These are phyloP conservation scores for Boletellus emodensis DNA, from an alignment of 768 basidiomycete genomes.

Conservation along the genomic window DNA sequence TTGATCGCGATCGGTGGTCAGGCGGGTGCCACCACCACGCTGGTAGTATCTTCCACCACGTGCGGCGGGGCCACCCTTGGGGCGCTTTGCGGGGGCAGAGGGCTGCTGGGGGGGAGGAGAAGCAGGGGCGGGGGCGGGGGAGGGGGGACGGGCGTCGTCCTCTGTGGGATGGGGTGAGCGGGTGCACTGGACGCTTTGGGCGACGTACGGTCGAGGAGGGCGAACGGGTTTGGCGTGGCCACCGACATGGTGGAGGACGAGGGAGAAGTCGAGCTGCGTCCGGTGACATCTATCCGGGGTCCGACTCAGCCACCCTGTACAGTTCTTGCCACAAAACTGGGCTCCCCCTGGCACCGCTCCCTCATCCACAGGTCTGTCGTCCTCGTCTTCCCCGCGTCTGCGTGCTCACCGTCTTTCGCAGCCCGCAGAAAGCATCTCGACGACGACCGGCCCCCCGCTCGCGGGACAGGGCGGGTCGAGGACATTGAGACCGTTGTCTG, in stretches of 20 bases:
- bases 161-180: slow-evolving; percentile 32
- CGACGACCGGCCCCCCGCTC: slow-evolving; percentile 68
- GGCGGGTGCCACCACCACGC: slow-evolving; percentile 59
- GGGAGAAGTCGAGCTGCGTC: background rate
- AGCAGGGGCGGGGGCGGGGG: slow-evolving; percentile 30
- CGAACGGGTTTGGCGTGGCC: slow-evolving; percentile 84
- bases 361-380: slow-evolving; percentile 45
- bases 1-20: slow-evolving; percentile 38
- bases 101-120: slow-evolving; percentile 26
- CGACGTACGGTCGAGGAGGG: slow-evolving; percentile 70
- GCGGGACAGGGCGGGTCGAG: slow-evolving; percentile 71
- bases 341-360: background rate
- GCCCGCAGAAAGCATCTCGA: slow-evolving; percentile 87
- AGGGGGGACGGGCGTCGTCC: slow-evolving; percentile 41
- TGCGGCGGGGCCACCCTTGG: slow-evolving; percentile 54
- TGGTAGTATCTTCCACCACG: slow-evolving; percentile 68
- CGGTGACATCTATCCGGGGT: slow-evolving; percentile 37
- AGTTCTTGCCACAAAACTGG: slow-evolving; percentile 33
- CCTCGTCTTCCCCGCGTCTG: background rate
- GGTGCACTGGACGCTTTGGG: background rate
- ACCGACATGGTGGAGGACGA: slow-evolving; percentile 64
- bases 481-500: slow-evolving; percentile 85
- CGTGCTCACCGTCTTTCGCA: slow-evolving; percentile 25
- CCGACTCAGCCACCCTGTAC: slow-evolving; percentile 44
- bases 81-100: slow-evolving; percentile 42